Base-by-base conservation (phyloP, 306 rosid genomes). In the Vigna radiata region DNA sequence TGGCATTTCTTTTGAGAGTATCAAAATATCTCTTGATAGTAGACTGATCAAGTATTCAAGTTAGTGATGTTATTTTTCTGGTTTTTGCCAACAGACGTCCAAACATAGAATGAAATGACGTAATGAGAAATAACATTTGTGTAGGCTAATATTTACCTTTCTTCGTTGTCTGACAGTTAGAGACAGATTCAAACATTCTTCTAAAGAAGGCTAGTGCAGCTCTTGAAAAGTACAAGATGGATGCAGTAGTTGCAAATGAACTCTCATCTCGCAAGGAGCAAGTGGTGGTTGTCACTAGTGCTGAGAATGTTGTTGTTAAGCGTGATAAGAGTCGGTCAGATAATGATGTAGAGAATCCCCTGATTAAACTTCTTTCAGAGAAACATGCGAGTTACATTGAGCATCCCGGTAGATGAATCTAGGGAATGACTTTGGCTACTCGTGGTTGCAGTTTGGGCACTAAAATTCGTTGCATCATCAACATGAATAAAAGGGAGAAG, bases 241-340 rank as follows among this genome's bases (percentile, higher is more conserved):
- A 95, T 70, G 93, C 90, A 77, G 98, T 92, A 36, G 91, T 92
- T 64, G 98, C 99, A 64, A 95, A 95, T 74, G 98, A 95, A 79
- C 97, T 95, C 75, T 77, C 80, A 7, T 89, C 82, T 71, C 97
- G 99, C 41, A 92, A 91, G 72, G 97, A 95, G 82, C 88, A 90
- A 85, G 99, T 92, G 48, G 84, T 87, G 63, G 88, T 92, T 77
- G 96, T 91, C 63, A 90, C 91, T 2, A 50, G 76, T 36, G 78
- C 81, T 13, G 96, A 81, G 41, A 92, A 79, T 69, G 84, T 87
- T 43, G 36, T 75, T 0, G 97, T 92, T 83, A 77, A 56, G 72
- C 83, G 90, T 55, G 85, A 88, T 55, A 79, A 81, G 73, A 76
- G 81, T 74, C 65, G n/a, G 14, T 75, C 89, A 55, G 82, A 70